Evolutionary conservation across 768 basidiomycete genomes (phyloP), one percentile per base, ranked within the genome.

Genomic region (Sarcomyxa edulis): DNA sequence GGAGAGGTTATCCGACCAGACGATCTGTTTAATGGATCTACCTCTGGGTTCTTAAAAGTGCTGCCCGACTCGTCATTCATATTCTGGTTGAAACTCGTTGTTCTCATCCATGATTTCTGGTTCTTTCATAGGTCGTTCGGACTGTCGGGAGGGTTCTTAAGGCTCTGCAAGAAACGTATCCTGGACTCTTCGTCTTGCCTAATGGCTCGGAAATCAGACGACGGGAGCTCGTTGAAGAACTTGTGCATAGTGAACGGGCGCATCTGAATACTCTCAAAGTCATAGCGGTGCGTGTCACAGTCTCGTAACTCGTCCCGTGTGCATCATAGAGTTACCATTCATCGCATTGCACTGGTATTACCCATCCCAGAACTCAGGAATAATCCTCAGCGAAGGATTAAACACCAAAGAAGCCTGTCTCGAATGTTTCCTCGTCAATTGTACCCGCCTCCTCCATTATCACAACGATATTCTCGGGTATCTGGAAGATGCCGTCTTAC

Each of bases 1-100:
- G 66, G 65, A 37, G 68, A 69, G 46, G 64, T 65, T n/a, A 27
- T 69, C 35, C 53, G 58, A 37, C 46, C 54, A 25, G 61, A 65
- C 20, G 66, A 66, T 45, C 56, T 68, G 25, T 53, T 61, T 14
- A 50, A 50, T 34, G 58, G 53, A 4, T 52, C 55, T 18, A 52
- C 45, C 44, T 42, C 52, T 0, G 60, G 58, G 2, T 67, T 65
- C 41, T 48, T 56, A 9, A 66, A 61, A 52, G 65, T 66, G 44
- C 16, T 55, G 46, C n/a, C n/a, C 1, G 16, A n/a, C n/a, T n/a
- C n/a, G n/a, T n/a, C n/a, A n/a, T n/a, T n/a, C n/a, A 20, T 5
- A 6, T n/a, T n/a, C n/a, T n/a, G 8, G 20, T 20, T 19, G 24
- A 9, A 7, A 35, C 9, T 23, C n/a, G 15, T 26, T 15, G 38